These are phyloP conservation scores for Eutypella sp. DNA, from an alignment of 2,329 filamentous ascomycete genomes.

Conservation along the genomic window DNA sequence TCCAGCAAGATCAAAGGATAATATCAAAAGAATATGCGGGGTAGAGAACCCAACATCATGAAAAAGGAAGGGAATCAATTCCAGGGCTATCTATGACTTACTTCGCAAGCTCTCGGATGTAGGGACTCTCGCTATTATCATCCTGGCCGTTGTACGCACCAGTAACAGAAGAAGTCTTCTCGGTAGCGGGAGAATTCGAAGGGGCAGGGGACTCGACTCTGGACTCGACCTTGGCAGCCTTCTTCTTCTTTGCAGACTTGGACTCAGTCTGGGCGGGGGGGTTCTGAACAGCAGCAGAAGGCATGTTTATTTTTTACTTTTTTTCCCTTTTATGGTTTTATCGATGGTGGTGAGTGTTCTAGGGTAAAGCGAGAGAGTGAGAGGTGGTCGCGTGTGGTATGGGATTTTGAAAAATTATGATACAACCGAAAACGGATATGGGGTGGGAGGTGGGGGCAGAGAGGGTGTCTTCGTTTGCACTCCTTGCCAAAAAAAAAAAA, in stretches of 20 bases:
- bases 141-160: conserved; percentile 50
- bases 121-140: conserved; percentile 63
- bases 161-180: conserved; percentile 43
- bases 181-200: conserved; percentile 41
- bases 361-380: too few relatives aligned
- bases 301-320: conserved; percentile 42
- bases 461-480: too few relatives aligned
- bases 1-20: too few relatives aligned
- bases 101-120: conserved; percentile 89
- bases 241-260: conserved; percentile 67
- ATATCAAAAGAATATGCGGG: conserved; percentile 6
- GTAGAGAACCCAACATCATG: conserved; percentile 9
- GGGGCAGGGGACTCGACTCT: conserved; percentile 53
- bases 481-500: too few relatives aligned
- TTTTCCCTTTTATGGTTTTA: too few relatives aligned
- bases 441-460: conserved; percentile 2
- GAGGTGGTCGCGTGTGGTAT: not conserved
- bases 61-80: conserved; percentile 58
- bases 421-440: conserved; percentile 8
- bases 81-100: conserved; percentile 77
- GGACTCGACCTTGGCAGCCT: conserved; percentile 48
- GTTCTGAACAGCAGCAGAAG: conserved; percentile 59
- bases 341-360: too few relatives aligned
- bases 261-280: conserved; percentile 56
- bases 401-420: too few relatives aligned